phyloP scores from a whole-genome alignment of 148 eudicot species.

The Vaccinium corymbosum region DNA sequence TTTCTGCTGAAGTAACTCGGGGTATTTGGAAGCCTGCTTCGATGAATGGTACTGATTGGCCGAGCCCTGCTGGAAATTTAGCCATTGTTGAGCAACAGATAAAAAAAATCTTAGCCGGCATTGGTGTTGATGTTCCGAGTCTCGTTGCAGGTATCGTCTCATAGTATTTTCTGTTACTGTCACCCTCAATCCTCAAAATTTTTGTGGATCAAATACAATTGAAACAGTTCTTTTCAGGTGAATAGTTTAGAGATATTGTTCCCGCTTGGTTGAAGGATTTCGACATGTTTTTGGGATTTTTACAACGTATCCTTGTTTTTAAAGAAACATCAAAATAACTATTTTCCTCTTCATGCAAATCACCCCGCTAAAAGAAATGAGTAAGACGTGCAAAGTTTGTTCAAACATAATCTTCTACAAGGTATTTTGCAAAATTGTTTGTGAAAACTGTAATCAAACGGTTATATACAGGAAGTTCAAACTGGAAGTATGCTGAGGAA shows the following conservation, averaged over 20 bases:
- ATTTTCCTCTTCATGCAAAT: neutral
- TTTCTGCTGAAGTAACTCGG: constrained; percentile 88
- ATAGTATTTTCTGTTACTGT: neutral
- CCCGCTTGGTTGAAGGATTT: neutral
- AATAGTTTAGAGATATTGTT: neutral
- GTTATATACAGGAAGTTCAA: neutral
- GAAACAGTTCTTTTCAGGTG: constrained; percentile 1
- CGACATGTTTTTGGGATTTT: neutral
- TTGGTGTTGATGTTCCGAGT: constrained; percentile 88
- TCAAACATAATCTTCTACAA: neutral
- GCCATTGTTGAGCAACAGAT: constrained; percentile 76
- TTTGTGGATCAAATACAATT: neutral
- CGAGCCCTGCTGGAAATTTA: constrained; percentile 91
- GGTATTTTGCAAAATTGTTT: neutral
- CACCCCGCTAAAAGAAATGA: neutral
- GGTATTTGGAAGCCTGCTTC: constrained; percentile 94
- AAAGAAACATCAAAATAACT: neutral
- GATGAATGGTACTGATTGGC: constrained; percentile 99
- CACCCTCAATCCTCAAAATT: neutral
- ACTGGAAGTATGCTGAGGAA: constrained; percentile 6
- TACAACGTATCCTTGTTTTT: neutral
- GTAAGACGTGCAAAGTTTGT: neutral
- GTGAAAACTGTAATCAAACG: neutral
- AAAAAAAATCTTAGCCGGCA: constrained; percentile 72
- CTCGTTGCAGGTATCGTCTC: constrained; percentile 54